Evolutionary conservation across 2,329 filamentous ascomycete species (phyloP).

Genomic region (Parafenestella ontariensis): DNA sequence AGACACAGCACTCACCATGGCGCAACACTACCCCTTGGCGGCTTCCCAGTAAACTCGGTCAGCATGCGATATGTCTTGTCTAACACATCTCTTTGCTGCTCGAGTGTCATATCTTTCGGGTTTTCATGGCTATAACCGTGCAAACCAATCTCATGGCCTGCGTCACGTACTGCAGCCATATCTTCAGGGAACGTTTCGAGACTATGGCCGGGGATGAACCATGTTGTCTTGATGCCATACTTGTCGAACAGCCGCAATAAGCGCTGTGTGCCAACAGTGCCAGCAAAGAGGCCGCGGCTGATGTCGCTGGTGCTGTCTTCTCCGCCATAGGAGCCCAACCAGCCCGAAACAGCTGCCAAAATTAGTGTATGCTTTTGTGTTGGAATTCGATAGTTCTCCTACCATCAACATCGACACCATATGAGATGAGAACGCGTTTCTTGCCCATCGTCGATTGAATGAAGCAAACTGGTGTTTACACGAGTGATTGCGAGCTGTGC

Average conservation of each 20-base stretch:
- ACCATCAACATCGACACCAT: conserved; percentile 76
- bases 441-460: conserved; percentile 46
- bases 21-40: conserved; percentile 74
- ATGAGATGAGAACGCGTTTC: conserved; percentile 64
- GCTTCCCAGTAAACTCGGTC: conserved; percentile 72
- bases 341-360: conserved; percentile 60
- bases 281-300: conserved; percentile 72
- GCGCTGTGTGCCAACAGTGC: conserved; percentile 70
- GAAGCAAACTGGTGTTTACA: neutral
- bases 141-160: conserved; percentile 69
- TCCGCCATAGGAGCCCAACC: conserved; percentile 77
- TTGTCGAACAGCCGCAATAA: conserved; percentile 75
- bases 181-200: conserved; percentile 72
- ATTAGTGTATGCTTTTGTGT: neutral
- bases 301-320: conserved; percentile 76
- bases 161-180: conserved; percentile 63
- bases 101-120: conserved; percentile 70
- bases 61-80: conserved; percentile 77
- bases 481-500: neutral
- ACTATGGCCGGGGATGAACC: conserved; percentile 67
- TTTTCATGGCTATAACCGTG: conserved; percentile 78
- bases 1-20: conserved; percentile 59
- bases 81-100: conserved; percentile 77
- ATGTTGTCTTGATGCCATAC: conserved; percentile 73
- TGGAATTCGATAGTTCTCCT: neutral